These are phyloP conservation scores for Boletus reticuloceps DNA, from an alignment of 768 basidiomycete genomes.

Conservation along the genomic window DNA sequence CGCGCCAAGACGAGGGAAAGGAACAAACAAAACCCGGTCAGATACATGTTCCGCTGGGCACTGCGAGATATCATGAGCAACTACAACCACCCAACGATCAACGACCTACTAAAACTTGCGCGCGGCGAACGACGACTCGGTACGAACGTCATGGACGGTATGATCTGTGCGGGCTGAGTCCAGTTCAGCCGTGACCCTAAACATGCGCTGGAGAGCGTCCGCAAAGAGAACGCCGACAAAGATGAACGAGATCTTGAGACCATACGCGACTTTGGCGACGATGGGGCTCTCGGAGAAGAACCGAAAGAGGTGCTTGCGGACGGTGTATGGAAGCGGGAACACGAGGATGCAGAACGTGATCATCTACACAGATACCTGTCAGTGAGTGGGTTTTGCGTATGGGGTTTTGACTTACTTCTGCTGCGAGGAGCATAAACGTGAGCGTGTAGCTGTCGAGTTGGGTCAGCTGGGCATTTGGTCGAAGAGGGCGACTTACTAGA, in stretches of 20 bases:
- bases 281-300: conserved; percentile 68
- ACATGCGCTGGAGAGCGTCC: conserved; percentile 93
- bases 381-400: neutral
- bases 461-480: neutral
- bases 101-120: conserved; percentile 85
- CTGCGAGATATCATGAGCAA: conserved; percentile 34
- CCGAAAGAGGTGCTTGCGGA: conserved; percentile 67
- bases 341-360: conserved; percentile 82
- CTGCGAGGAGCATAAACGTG: conserved; percentile 76
- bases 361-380: conserved; percentile 46
- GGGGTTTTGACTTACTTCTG: conserved; percentile 49
- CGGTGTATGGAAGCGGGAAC: conserved; percentile 74
- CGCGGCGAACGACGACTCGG: conserved; percentile 87
- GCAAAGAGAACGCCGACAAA: conserved; percentile 86
- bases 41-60: conserved; percentile 86
- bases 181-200: conserved; percentile 69
- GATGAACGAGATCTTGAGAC: conserved; percentile 91
- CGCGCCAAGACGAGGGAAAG: conserved; percentile 92
- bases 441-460: conserved; percentile 62
- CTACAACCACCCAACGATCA: too few relatives aligned
- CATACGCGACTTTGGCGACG: conserved; percentile 86
- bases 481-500: conserved; percentile 36
- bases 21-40: conserved; percentile 93
- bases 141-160: conserved; percentile 57
- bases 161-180: conserved; percentile 61